Evolutionary conservation across 257 asterid genomes (phyloP).

Genomic region (Craterostigma plantagineum): DNA sequence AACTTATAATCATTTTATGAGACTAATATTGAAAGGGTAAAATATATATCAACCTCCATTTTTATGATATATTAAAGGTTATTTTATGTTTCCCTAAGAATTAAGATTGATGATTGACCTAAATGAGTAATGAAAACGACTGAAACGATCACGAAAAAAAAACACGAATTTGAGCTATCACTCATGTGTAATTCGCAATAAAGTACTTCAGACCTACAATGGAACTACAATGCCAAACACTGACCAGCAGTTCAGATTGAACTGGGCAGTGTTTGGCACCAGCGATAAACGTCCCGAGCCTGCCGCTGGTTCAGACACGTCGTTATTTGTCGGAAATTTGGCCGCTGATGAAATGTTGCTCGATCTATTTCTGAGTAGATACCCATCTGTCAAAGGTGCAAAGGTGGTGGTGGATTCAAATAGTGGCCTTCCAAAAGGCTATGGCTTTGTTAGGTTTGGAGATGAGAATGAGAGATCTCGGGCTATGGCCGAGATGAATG

Average conservation of each 20-base stretch:
- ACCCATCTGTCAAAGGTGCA: constrained; percentile 75
- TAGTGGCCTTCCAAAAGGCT: constrained; percentile 84
- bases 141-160: no score
- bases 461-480: constrained; percentile 78
- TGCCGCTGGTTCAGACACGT: constrained; percentile 66
- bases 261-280: constrained; percentile 89
- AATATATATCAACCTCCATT: no score
- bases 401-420: constrained; percentile 87
- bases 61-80: no score
- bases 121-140: no score
- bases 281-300: constrained; percentile 73
- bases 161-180: no score
- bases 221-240: constrained; percentile 62
- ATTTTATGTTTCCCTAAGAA: no score
- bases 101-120: no score
- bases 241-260: constrained; percentile 75
- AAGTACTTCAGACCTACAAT: constrained; percentile 63
- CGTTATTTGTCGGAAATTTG: constrained; percentile 93
- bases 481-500: constrained; percentile 94
- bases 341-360: constrained; percentile 61
- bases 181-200: no score
- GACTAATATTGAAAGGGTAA: no score
- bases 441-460: constrained; percentile 90
- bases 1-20: no score
- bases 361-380: constrained; percentile 70